Conservation (phyloP, 2,329 filamentous ascomycete species). For the Amylocarpus encephaloides region DNA sequence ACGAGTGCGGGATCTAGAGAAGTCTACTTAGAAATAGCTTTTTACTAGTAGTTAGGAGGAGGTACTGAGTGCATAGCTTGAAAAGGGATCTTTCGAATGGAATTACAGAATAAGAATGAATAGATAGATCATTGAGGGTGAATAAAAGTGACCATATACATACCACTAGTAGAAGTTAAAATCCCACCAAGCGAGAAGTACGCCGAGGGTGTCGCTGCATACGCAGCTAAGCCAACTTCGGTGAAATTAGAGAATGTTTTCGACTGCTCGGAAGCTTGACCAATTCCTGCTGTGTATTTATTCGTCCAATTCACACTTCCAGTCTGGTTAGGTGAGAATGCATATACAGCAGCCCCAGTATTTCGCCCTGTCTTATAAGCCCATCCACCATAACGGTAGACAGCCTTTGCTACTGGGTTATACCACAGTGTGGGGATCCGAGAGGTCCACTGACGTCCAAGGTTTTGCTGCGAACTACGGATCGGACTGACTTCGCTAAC, state of each 20-base stretch:
- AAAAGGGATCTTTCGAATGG: no score
- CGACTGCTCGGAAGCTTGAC: neutral
- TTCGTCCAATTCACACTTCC: constrained; percentile 4
- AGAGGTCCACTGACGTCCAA: neutral
- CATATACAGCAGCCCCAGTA: constrained; percentile 4
- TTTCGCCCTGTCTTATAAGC: neutral
- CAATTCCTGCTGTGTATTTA: constrained; percentile 2
- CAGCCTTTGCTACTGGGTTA: constrained; percentile 5
- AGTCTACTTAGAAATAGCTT: no score
- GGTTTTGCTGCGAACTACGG: neutral
- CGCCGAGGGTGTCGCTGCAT: neutral
- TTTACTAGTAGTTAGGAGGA: no score
- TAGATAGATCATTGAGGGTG: no score
- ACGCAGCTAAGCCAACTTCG: neutral
- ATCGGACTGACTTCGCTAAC: neutral
- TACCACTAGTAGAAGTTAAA: neutral
- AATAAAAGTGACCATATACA: neutral
- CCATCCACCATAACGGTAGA: constrained; percentile 9
- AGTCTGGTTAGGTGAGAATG: constrained; percentile 2
- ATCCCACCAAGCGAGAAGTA: constrained; percentile 3
- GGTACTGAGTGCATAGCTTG: no score
- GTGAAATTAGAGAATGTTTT: constrained; percentile 4
- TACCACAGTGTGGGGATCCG: constrained; percentile 9
- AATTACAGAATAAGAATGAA: no score
- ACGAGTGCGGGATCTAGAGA: no score